phyloP scores from a whole-genome alignment of 176 grass and related monocot species.

The Ananas comosus region DNA sequence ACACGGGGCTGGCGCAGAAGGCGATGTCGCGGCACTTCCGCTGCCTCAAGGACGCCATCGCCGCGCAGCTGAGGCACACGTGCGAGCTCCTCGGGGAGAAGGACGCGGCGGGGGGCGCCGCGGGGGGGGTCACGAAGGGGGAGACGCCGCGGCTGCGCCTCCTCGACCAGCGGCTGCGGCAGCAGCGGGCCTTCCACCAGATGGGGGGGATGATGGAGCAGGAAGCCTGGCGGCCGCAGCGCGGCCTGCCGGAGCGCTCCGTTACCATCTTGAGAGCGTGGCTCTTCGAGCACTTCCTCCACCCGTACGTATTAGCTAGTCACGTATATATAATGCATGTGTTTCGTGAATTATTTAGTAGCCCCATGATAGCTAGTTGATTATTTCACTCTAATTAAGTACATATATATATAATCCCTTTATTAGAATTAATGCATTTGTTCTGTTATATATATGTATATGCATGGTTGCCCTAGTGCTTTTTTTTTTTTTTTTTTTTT shows the following conservation, averaged over 20 bases:
- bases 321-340: too few species aligned
- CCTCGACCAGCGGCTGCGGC: slow-evolving; percentile 79
- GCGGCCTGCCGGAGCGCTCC: slow-evolving; percentile 88
- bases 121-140: slow-evolving; percentile 79
- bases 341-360: too few species aligned
- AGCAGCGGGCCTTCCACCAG: slow-evolving; percentile 98
- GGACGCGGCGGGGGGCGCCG: slow-evolving; percentile 39
- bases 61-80: slow-evolving; percentile 50
- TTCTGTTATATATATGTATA: too few species aligned
- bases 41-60: slow-evolving; percentile 93
- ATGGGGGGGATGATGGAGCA: slow-evolving; percentile 99
- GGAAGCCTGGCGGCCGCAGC: slow-evolving; percentile 93
- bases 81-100: slow-evolving; percentile 90
- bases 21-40: slow-evolving; percentile 99
- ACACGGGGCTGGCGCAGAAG: slow-evolving; percentile 95
- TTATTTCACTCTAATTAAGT: too few species aligned
- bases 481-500: too few species aligned
- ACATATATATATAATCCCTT: too few species aligned
- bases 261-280: slow-evolving; percentile 66
- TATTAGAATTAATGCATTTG: too few species aligned
- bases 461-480: too few species aligned
- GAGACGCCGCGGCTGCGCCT: slow-evolving; percentile 83
- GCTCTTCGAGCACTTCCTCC: slow-evolving; percentile 99
- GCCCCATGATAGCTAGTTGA: too few species aligned
- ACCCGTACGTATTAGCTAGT: slow-evolving; percentile 54